Conservation (phyloP, 257 asterid genomes). For the Schizonepeta tenuifolia region DNA sequence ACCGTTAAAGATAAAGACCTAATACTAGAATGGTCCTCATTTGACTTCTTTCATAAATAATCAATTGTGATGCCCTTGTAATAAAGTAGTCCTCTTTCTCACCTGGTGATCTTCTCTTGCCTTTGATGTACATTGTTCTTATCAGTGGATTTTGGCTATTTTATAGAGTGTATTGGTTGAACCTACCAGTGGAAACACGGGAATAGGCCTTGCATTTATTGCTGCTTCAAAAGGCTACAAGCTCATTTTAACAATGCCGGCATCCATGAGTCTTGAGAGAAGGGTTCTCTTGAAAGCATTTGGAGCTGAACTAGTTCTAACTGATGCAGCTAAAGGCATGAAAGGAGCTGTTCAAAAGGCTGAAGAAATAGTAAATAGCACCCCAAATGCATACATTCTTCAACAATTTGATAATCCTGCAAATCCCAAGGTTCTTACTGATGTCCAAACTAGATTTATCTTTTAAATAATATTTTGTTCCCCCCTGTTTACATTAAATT, state of each 20-base stretch:
- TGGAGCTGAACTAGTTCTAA: constrained; percentile 94
- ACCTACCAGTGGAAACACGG: constrained; percentile 99
- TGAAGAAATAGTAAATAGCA: constrained; percentile 74
- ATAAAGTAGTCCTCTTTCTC: background rate
- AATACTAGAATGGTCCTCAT: constrained; percentile 1
- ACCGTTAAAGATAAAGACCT: constrained; percentile 12
- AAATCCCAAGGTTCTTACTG: constrained; percentile 79
- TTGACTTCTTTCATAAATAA: constrained; percentile 1
- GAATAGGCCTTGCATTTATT: constrained; percentile 96
- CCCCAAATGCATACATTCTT: constrained; percentile 89
- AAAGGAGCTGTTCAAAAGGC: constrained; percentile 95
- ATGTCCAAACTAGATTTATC: constrained; percentile 3
- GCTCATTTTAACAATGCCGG: constrained; percentile 99
- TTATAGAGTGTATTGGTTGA: constrained; percentile 90
- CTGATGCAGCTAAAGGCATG: constrained; percentile 95
- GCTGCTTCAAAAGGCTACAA: constrained; percentile 99
- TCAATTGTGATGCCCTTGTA: background rate
- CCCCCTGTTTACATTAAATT: background rate
- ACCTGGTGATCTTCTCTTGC: background rate
- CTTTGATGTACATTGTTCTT: constrained; percentile 16
- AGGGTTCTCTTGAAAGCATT: constrained; percentile 97
- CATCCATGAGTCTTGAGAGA: constrained; percentile 99
- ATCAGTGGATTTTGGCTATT: constrained; percentile 18
- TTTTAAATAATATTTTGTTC: constrained; percentile 4
- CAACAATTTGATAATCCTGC: constrained; percentile 99